Evolutionary conservation across 2,329 filamentous ascomycete species (phyloP).

Genomic region (Periconia sp.): DNA sequence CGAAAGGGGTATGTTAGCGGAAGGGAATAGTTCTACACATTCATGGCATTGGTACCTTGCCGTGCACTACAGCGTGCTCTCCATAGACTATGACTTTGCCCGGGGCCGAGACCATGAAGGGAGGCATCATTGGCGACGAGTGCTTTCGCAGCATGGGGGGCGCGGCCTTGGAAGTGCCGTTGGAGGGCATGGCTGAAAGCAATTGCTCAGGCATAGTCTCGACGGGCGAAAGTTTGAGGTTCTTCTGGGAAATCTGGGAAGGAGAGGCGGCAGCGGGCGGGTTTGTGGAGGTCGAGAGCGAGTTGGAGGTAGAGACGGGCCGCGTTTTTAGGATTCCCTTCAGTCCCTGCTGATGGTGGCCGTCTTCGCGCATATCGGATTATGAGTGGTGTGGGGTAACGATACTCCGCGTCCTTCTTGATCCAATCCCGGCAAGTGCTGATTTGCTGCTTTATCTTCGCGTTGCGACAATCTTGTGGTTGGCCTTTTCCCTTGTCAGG

Average conservation of each 20-base stretch:
- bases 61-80: constrained; percentile 96
- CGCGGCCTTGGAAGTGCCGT: constrained; percentile 14
- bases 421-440: no score
- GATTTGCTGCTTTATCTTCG: no score
- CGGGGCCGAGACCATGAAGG: constrained; percentile 97
- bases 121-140: constrained; percentile 69
- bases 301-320: not conserved
- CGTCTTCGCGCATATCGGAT: not conserved
- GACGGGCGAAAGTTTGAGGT: constrained; percentile 29
- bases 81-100: constrained; percentile 98
- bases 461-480: no score
- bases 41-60: constrained; percentile 65
- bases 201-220: constrained; percentile 33
- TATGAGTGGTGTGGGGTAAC: not conserved
- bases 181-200: constrained; percentile 22
- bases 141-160: constrained; percentile 32
- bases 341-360: not conserved
- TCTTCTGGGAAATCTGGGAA: constrained; percentile 4
- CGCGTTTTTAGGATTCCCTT: not conserved
- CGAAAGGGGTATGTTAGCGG: not conserved
- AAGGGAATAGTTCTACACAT: not conserved
- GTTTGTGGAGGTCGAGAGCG: not conserved
- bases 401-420: no score
- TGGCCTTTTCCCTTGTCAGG: no score
- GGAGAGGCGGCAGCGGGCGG: constrained; percentile 23